phyloP scores from a whole-genome alignment of 495 filamentous ascomycete genomes.

The Xylaria cubensis region DNA sequence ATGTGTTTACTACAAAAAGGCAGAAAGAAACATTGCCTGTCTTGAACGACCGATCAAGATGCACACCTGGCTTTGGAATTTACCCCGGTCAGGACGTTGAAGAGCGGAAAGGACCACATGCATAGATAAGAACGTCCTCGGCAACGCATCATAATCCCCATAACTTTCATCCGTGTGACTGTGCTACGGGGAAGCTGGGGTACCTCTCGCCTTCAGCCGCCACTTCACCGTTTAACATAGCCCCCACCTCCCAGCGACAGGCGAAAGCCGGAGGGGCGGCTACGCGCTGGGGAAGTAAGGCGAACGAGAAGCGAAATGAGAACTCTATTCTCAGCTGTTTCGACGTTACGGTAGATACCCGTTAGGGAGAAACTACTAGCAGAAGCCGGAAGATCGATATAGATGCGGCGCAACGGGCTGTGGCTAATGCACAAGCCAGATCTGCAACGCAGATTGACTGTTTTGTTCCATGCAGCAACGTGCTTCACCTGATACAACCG shows the following conservation, averaged over 20 bases:
- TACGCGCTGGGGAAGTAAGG: conserved; percentile 19
- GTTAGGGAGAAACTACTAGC: neutral
- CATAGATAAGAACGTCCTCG: neutral
- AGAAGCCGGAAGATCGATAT: neutral
- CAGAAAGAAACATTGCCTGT: neutral
- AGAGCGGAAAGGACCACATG: neutral
- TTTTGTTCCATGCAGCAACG: conserved; percentile 15
- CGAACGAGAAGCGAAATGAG: conserved; percentile 26
- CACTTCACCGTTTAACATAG: conserved; percentile 14
- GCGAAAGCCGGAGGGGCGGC: neutral
- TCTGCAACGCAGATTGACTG: conserved; percentile 10
- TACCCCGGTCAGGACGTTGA: neutral
- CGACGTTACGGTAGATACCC: neutral
- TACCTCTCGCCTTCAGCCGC: conserved; percentile 15
- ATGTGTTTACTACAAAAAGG: neutral
- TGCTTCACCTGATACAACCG: conserved; percentile 28
- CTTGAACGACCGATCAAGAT: neutral
- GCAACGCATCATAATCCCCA: conserved; percentile 16
- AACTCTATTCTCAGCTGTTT: conserved; percentile 17
- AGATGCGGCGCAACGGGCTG: neutral
- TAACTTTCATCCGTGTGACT: conserved; percentile 1
- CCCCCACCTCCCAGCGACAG: neutral
- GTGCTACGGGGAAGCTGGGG: conserved; percentile 21
- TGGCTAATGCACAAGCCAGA: conserved; percentile 9
- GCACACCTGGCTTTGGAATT: neutral